Evolutionary conservation across 2,329 filamentous ascomycete genomes (phyloP).

Genomic region (Microdochium nivale): DNA sequence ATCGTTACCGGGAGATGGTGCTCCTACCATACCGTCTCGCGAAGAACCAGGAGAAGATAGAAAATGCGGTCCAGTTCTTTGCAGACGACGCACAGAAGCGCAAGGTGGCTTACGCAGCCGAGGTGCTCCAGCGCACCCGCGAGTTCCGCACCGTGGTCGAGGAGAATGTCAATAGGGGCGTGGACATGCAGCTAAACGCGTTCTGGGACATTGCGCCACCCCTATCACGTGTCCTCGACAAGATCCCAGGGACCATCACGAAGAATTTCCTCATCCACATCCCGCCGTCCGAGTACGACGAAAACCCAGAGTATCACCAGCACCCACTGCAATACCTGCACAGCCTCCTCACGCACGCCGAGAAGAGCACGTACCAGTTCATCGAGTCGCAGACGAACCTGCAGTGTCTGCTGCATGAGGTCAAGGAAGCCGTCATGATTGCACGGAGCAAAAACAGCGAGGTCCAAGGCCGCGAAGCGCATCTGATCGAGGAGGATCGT

Average conservation of each 20-base stretch:
- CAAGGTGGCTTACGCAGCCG: slow-evolving; percentile 60
- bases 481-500: slow-evolving; percentile 46
- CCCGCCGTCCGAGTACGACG: slow-evolving; percentile 68
- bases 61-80: slow-evolving; percentile 76
- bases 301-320: slow-evolving; percentile 73
- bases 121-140: slow-evolving; percentile 63
- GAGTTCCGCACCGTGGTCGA: slow-evolving; percentile 75
- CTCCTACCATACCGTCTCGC: slow-evolving; percentile 70
- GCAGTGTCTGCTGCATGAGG: slow-evolving; percentile 82
- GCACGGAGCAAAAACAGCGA: slow-evolving; percentile 54
- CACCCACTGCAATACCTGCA: slow-evolving; percentile 90
- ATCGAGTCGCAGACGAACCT: slow-evolving; percentile 92
- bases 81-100: slow-evolving; percentile 67
- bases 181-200: slow-evolving; percentile 83
- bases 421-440: slow-evolving; percentile 68
- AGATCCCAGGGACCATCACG: slow-evolving; percentile 54
- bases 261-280: slow-evolving; percentile 64
- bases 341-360: slow-evolving; percentile 73
- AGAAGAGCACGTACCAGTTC: slow-evolving; percentile 92
- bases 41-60: slow-evolving; percentile 70
- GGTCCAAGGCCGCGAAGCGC: slow-evolving; percentile 43
- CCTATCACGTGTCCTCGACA: slow-evolving; percentile 68
- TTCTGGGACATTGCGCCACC: slow-evolving; percentile 97
- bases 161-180: slow-evolving; percentile 75
- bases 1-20: slow-evolving; percentile 78